phyloP scores from a whole-genome alignment of 495 filamentous ascomycete genomes.

The Lepidopterella palustris region DNA sequence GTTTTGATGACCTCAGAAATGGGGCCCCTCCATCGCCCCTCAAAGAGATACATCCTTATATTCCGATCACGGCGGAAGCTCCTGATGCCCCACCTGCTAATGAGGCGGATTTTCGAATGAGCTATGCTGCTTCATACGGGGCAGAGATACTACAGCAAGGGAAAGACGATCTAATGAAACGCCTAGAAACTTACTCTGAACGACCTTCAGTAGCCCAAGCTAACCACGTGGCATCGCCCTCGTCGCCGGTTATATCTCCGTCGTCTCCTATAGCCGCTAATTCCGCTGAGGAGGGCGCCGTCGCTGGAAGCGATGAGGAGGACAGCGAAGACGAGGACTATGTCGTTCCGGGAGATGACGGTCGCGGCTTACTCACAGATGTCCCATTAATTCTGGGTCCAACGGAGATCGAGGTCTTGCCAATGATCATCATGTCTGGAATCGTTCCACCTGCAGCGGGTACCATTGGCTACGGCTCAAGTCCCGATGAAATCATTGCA shows the following conservation, averaged over 20 bases:
- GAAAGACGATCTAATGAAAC: conserved; percentile 38
- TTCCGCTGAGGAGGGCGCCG: conserved; percentile 10
- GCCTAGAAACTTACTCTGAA: conserved; percentile 31
- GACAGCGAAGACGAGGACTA: conserved; percentile 67
- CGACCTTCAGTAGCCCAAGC: conserved; percentile 20
- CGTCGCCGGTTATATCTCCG: conserved; percentile 1
- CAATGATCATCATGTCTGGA: conserved; percentile 89
- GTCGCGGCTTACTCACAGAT: conserved; percentile 76
- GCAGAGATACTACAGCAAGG: conserved; percentile 34
- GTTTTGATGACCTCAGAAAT: not conserved
- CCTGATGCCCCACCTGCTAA: conserved; percentile 19
- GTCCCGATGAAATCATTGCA: conserved; percentile 45
- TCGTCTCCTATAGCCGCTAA: conserved; percentile 23
- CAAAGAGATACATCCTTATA: conserved; percentile 1
- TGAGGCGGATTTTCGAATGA: conserved; percentile 34
- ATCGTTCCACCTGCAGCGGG: conserved; percentile 48
- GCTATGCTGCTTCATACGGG: conserved; percentile 33
- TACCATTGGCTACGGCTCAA: conserved; percentile 47
- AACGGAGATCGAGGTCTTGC: conserved; percentile 86
- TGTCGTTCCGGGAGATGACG: conserved; percentile 65
- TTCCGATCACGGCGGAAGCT: conserved; percentile 1
- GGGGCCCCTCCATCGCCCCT: not conserved
- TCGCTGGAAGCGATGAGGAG: conserved; percentile 51
- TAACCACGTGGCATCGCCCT: conserved; percentile 10
- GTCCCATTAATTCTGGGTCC: conserved; percentile 90